phyloP scores from a whole-genome alignment of 495 filamentous ascomycete genomes.

The Pyronema omphalodes region DNA sequence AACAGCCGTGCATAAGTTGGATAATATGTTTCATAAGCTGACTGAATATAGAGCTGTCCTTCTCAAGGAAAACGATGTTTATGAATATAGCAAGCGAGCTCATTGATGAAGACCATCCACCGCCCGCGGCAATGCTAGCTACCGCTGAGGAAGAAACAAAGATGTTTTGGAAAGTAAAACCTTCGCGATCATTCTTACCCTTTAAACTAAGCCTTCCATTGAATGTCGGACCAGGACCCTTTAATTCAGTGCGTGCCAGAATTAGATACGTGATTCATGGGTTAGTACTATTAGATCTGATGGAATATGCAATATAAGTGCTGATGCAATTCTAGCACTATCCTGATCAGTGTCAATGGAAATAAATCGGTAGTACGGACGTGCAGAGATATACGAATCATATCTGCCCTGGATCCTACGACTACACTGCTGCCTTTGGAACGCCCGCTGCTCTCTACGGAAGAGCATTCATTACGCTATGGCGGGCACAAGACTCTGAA shows the following conservation, averaged over 20 bases:
- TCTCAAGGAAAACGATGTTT: conserved; percentile 28
- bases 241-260: conserved; percentile 32
- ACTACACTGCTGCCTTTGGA: conserved; percentile 35
- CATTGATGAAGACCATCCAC: conserved; percentile 33
- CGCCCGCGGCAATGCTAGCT: conserved; percentile 32
- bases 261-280: conserved; percentile 33
- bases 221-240: conserved; percentile 37
- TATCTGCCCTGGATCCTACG: conserved; percentile 28
- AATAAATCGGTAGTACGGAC: conserved; percentile 13
- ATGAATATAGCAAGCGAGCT: conserved; percentile 33
- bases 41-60: conserved; percentile 24
- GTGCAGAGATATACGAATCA: conserved; percentile 21
- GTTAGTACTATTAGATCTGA: conserved; percentile 6
- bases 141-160: conserved; percentile 25
- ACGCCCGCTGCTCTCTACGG: conserved; percentile 32
- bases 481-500: conserved; percentile 26
- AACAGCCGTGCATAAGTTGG: conserved; percentile 1
- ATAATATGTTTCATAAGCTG: conserved; percentile 14
- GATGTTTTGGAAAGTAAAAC: conserved; percentile 31
- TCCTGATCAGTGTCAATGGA: conserved; percentile 14
- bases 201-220: conserved; percentile 37
- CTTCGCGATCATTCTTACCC: conserved; percentile 29
- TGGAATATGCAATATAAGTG: background rate
- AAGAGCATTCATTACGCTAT: conserved; percentile 29
- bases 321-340: conserved; percentile 1